Evolutionary conservation across 257 asterid genomes (phyloP).

Genomic region (Avicennia marina): DNA sequence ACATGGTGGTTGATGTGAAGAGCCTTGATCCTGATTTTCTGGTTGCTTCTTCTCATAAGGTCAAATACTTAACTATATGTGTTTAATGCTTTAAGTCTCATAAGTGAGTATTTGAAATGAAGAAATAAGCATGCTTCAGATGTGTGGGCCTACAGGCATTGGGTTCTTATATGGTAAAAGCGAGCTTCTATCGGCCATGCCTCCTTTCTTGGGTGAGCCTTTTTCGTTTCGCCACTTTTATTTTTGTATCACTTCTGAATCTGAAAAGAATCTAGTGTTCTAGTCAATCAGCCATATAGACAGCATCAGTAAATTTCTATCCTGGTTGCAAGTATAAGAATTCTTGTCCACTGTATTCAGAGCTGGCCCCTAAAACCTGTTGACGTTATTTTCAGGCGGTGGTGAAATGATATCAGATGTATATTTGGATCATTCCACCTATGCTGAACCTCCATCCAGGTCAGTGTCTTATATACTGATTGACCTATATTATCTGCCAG

Average conservation of each 20-base stretch:
- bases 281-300: background rate
- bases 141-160: conserved; percentile 99
- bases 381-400: conserved; percentile 58
- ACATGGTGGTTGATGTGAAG: conserved; percentile 84
- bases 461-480: conserved; percentile 26
- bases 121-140: conserved; percentile 83
- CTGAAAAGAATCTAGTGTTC: background rate
- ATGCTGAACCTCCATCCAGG: conserved; percentile 97
- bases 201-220: conserved; percentile 84
- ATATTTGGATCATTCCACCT: conserved; percentile 83
- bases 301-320: conserved; percentile 3
- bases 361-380: conserved; percentile 4
- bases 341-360: background rate
- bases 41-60: conserved; percentile 99
- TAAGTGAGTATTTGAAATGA: conserved; percentile 36
- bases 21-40: conserved; percentile 80
- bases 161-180: conserved; percentile 91
- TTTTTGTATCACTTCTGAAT: conserved; percentile 9
- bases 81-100: conserved; percentile 19
- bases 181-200: conserved; percentile 77
- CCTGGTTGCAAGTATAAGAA: background rate
- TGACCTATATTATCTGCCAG: conserved; percentile 14
- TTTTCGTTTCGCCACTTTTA: background rate
- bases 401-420: conserved; percentile 99
- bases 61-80: conserved; percentile 31